A percentile compares a stretch with the other conserved stretches of the same genome.
Conservation (phyloP, 2,329 filamentous ascomycete species). For the Rasamsonia emersonii region DNA sequence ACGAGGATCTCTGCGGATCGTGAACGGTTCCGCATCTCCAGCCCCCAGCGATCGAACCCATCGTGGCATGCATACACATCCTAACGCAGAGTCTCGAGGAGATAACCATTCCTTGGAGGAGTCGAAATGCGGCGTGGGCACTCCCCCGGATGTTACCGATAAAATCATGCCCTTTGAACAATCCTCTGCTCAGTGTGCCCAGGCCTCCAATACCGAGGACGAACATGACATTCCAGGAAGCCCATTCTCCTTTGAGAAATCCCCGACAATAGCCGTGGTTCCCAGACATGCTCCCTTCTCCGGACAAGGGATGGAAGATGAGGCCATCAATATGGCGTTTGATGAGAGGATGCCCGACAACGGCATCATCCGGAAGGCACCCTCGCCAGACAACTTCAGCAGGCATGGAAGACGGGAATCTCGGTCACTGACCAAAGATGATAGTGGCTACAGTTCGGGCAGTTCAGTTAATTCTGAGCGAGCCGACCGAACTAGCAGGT, state of each 20-base stretch:
- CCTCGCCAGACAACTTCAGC: too few species aligned
- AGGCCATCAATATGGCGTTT: constrained; percentile 10
- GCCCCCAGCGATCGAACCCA: constrained; percentile 26
- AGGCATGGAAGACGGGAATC: constrained; percentile 12
- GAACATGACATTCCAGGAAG: constrained; percentile 20
- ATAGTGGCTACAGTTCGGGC: constrained; percentile 33
- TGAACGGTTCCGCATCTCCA: constrained; percentile 31
- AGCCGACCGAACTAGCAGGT: constrained; percentile 14
- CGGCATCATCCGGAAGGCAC: too few species aligned
- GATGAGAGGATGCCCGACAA: too few species aligned
- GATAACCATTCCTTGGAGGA: too few species aligned
- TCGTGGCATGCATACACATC: constrained; percentile 10
- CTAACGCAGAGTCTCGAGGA: constrained; percentile 1
- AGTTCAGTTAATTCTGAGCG: constrained; percentile 22
- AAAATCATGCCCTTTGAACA: too few species aligned
- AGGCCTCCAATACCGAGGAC: too few species aligned
- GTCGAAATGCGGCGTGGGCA: too few species aligned
- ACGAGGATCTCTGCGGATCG: constrained; percentile 30
- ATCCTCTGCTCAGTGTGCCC: too few species aligned
- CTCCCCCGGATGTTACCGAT: too few species aligned
- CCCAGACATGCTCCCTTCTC: constrained; percentile 9
- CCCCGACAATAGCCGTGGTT: constrained; percentile 15
- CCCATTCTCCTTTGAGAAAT: constrained; percentile 28
- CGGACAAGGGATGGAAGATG: constrained; percentile 11
- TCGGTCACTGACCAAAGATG: constrained; percentile 22